Evolutionary conservation across 352 stramenopile genomes (phyloP).

Genomic region (Phytophthora quininea): DNA sequence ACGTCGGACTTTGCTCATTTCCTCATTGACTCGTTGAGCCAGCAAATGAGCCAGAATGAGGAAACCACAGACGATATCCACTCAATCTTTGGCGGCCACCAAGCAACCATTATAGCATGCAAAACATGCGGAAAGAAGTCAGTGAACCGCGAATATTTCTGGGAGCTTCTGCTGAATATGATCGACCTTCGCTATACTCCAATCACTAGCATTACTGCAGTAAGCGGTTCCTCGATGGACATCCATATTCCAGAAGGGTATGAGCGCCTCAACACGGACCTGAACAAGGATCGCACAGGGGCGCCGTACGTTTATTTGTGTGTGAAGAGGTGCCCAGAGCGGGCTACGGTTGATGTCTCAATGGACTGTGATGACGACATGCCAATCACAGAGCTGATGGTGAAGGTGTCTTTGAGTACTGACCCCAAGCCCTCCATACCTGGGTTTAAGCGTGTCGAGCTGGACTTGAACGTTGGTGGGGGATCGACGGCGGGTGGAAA

Average conservation of each 20-base stretch:
- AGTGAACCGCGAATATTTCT: conserved; percentile 89
- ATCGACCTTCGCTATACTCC: conserved; percentile 89
- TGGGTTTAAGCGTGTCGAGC: conserved; percentile 80
- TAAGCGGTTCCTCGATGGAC: conserved; percentile 74
- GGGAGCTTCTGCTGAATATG: conserved; percentile 90
- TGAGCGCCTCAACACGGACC: conserved; percentile 81
- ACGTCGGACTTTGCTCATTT: conserved; percentile 90
- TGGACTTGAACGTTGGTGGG: conserved; percentile 83
- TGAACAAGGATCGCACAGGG: conserved; percentile 84
- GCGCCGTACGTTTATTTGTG: conserved; percentile 88
- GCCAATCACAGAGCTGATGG: conserved; percentile 82
- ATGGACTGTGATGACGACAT: conserved; percentile 42
- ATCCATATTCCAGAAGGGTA: conserved; percentile 71
- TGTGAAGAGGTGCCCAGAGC: conserved; percentile 73
- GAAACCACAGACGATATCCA: conserved; percentile 63
- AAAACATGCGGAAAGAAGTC: conserved; percentile 84
- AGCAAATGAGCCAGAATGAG: conserved; percentile 71
- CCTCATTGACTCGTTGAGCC: conserved; percentile 78
- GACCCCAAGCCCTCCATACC: conserved; percentile 68
- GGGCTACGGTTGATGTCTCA: conserved; percentile 29
- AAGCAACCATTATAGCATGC: conserved; percentile 84
- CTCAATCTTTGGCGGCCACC: conserved; percentile 78
- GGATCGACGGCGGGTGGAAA: conserved; percentile 54
- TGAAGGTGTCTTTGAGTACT: conserved; percentile 64
- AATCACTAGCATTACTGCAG: conserved; percentile 79